Evolutionary conservation across 1,139 yeast species (phyloP), one percentile per base, ranked within the genome.

Genomic region (Meyerozyma carpophila): DNA sequence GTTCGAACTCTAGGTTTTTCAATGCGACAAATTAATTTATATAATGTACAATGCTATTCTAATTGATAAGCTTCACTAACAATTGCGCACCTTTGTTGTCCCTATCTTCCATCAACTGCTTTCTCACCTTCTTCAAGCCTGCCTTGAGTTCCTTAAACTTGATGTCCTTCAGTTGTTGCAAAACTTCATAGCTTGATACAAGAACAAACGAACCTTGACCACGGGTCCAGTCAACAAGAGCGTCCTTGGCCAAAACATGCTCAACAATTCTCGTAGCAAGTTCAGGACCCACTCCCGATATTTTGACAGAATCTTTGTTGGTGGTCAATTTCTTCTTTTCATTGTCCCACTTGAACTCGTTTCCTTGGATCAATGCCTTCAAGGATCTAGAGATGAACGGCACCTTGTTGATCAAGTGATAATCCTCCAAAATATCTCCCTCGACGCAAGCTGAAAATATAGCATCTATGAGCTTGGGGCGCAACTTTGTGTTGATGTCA

Each of bases 181-280:
- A 68, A n/a, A 75, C 75, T 62, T 85, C 94, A 53, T 65, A 77
- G 11, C 82, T 63, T 2, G 90, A 76, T 39, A 89, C 91, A 41
- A 91, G 73, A 14, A 88, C 89, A 59, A 93, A 91, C 3, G 96
- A 83, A 31, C 94, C 87, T 50, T 79, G 81, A 41, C 89, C 87
- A 41, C 78, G 66, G 40, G 84, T 77, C 98, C 98, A 91, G 45
- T 71, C 75, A 37, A 66, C 67, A 37, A 87, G 65, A 43, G 75
- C 70, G 24, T 55, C 51, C 41, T 69, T 68, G 24, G 62, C 65
- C 49, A 81, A 65, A 36, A 76, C 55, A 45, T 77, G 78, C 43
- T 81, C 79, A 46, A 80, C 63, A 16, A 73, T 76, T 53, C 67
- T 74, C 24, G 57, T 57, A 6, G 91, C 89, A 61, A 85, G 82